Evolutionary conservation across 164 flowering plant genomes (phyloP), one percentile per base, ranked within the genome.

Genomic region (Cinnamomum chago): DNA sequence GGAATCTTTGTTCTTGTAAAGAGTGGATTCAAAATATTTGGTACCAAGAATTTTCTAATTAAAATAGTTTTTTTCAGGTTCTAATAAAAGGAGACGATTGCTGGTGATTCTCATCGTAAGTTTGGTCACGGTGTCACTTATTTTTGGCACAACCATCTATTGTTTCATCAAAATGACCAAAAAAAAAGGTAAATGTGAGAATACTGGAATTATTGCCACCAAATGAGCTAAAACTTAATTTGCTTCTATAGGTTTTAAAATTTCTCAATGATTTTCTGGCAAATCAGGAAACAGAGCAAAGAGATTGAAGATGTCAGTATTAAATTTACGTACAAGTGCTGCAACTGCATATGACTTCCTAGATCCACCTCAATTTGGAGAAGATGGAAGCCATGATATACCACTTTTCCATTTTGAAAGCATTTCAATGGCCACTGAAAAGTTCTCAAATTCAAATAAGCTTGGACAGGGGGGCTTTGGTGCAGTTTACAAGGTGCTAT

Each of bases 401-500:
- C 69, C 69, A 30, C 28, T 67, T 13, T 67, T 67, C 47, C 12
- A 28, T 3, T 67, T 28, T 67, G 35, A 30, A 5, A 28, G 69
- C 35, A 67, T 67, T 28, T 24, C 33, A 67, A 17, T 35, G 28
- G 69, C 69, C n/a, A 66, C 69, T 3, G 69, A 28, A 24, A 66
- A 66, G 22, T 66, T 66, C n/a, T 66, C 69, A 27, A 35, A 14
- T 14, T 66, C 69, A 66, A 30, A 66, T 66, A 66, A 66, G 33
- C 69, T 66, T 66, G 69, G 69, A 66, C 18, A 30, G n/a, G 69
- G 69, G 5, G 69, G 69, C 6, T 66, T 66, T 30, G 69, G 69
- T 17, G 17, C 69, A 3, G 69, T 66, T 27, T 66, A 66, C 69
- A 27, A 66, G 58, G 58, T 70, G 58, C 58, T 17, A 52, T 52